These are phyloP conservation scores for Colletotrichum sp. DNA, from an alignment of 2,329 filamentous ascomycete genomes.

Conservation along the genomic window DNA sequence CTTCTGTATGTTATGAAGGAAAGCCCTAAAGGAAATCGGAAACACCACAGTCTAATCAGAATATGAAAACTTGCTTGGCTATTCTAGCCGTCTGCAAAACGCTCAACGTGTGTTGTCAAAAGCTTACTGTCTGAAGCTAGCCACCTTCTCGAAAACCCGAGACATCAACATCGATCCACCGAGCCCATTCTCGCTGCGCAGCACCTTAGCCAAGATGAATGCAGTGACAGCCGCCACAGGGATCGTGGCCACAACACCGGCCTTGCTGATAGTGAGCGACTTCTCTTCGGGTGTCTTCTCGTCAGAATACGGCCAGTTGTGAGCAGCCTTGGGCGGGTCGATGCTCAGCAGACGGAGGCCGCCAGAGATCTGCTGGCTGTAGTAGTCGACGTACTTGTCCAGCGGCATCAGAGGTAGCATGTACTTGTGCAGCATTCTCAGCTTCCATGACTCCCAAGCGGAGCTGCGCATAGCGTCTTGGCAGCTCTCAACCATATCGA, in stretches of 20 bases:
- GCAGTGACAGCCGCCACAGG: slow-evolving; percentile 5
- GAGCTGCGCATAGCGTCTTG: slow-evolving; percentile 14
- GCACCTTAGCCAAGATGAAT: not conserved
- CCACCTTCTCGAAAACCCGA: not conserved
- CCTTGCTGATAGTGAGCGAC: not conserved
- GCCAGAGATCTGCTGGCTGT: not conserved
- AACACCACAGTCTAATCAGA: not conserved
- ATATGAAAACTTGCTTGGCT: not conserved
- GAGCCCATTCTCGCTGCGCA: not conserved
- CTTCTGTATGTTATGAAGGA: not conserved
- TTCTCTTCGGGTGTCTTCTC: not conserved
- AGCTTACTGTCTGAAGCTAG: not conserved
- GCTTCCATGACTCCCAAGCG: not conserved
- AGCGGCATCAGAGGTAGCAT: not conserved
- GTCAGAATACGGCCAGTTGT: slow-evolving; percentile 9
- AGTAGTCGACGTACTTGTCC: not conserved
- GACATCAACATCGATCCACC: not conserved
- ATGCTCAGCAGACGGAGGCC: not conserved
- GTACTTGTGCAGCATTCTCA: not conserved
- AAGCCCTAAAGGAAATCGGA: not conserved
- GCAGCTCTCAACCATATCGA: slow-evolving; percentile 3
- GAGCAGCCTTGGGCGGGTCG: not conserved
- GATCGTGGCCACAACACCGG: not conserved
- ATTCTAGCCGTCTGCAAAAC: not conserved
- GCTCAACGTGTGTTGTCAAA: not conserved